Percentiles rank a stretch among this genome's conserved stretches.
These are phyloP conservation scores for Symbiodinium natans DNA, from an alignment of 73 alveolate species.

Conservation along the genomic window DNA sequence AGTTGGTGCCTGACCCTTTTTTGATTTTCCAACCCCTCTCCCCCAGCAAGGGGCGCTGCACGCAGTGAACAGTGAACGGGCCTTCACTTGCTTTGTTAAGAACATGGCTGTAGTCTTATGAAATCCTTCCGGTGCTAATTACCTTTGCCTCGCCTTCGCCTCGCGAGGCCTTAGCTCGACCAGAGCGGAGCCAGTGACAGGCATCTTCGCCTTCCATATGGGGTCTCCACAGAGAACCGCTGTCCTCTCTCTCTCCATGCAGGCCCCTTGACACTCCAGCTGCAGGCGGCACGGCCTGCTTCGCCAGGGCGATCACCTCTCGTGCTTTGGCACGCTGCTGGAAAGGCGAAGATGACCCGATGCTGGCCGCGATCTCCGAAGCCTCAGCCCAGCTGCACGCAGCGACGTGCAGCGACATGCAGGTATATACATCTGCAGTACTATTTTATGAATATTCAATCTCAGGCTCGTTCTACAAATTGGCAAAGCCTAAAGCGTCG, in stretches of 20 bases:
- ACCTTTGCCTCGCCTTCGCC: too few species aligned
- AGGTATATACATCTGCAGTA: too few species aligned
- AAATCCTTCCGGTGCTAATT: too few species aligned
- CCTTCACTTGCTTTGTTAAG: too few species aligned
- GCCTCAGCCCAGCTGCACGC: not conserved
- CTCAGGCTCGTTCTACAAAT: too few species aligned
- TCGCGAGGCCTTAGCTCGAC: constrained; percentile 5
- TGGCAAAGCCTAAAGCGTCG: too few species aligned
- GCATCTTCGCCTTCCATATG: constrained; percentile 8
- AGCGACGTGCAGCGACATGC: not conserved
- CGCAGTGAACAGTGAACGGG: too few species aligned
- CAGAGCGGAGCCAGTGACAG: constrained; percentile 42
- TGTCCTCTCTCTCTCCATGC: not conserved
- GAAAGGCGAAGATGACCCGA: not conserved
- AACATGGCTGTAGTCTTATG: not conserved
- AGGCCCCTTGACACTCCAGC: not conserved
- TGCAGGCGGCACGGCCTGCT: not conserved
- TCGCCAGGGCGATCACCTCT: not conserved
- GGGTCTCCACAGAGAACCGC: not conserved
- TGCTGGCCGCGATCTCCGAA: not conserved
- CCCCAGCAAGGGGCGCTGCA: too few species aligned
- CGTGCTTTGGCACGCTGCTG: not conserved
- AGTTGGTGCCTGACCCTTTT: too few species aligned
- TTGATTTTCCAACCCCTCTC: too few species aligned
- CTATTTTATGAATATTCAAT: too few species aligned